A percentile compares a stretch with the other conserved stretches of the same genome.
phyloP scores from a whole-genome alignment of 2,329 filamentous ascomycete species.

The Bimuria novae-zelandiae region DNA sequence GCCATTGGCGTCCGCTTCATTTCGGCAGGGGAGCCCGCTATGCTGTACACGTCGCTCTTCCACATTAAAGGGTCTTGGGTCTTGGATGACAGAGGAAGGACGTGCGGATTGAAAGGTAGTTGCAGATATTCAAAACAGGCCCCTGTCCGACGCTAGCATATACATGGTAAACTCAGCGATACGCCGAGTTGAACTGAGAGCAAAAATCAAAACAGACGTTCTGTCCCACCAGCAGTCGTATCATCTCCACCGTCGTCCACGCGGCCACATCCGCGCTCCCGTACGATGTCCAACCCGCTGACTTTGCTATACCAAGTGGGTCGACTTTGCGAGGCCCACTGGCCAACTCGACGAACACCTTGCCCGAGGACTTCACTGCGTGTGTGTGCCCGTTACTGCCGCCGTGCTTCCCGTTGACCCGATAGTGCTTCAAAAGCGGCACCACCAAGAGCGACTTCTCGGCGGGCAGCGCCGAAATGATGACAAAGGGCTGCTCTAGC shows the following conservation, averaged over 20 bases:
- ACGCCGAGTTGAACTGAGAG: too few species aligned
- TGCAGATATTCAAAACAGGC: conserved; percentile 51
- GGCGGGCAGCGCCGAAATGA: conserved; percentile 76
- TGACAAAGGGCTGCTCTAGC: conserved; percentile 78
- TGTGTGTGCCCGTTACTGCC: conserved; percentile 30
- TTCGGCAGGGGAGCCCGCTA: conserved; percentile 7
- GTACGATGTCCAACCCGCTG: conserved; percentile 79
- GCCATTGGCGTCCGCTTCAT: not conserved
- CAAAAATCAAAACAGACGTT: conserved; percentile 83
- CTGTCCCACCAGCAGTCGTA: conserved; percentile 78
- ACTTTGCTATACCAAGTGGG: conserved; percentile 70
- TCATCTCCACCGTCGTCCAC: conserved; percentile 82
- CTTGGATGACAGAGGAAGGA: too few species aligned
- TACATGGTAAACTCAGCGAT: too few species aligned
- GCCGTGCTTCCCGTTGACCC: conserved; percentile 51
- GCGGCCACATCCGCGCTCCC: conserved; percentile 79
- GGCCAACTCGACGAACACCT: conserved; percentile 81
- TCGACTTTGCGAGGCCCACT: conserved; percentile 69
- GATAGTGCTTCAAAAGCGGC: conserved; percentile 75
- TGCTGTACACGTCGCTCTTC: too few species aligned
- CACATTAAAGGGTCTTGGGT: not conserved
- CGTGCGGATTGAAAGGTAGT: not conserved
- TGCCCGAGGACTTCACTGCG: conserved; percentile 50
- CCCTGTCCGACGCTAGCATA: conserved; percentile 68
- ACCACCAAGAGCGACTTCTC: conserved; percentile 80